These are phyloP conservation scores for Carex kokanica DNA, from an alignment of 176 grass and related monocot genomes.

Conservation along the genomic window DNA sequence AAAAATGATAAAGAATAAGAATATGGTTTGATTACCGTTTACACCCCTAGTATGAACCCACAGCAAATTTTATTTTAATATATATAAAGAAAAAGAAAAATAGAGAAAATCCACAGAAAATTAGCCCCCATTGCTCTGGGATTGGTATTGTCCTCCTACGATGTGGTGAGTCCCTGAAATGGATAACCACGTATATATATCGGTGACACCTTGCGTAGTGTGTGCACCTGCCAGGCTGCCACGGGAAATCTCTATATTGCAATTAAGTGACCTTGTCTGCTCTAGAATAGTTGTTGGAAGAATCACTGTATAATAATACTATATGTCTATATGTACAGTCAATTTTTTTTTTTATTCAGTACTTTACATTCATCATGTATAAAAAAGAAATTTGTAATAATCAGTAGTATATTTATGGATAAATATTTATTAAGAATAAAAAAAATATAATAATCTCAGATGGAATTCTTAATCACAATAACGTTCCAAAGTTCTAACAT, in stretches of 20 bases:
- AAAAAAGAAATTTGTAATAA: no score
- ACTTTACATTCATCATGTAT: no score
- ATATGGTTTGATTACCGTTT: no score
- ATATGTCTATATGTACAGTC: no score
- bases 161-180: neutral
- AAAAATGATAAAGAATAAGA: no score
- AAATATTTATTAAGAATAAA: neutral
- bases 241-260: neutral
- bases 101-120: neutral
- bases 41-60: conserved; percentile 11
- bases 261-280: neutral
- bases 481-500: no score
- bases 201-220: neutral
- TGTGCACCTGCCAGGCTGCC: neutral
- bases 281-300: neutral
- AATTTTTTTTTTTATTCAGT: no score
- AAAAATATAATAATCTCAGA: neutral
- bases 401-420: no score
- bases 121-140: neutral
- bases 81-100: neutral
- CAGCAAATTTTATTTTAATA: neutral
- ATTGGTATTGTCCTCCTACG: neutral
- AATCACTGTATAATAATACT: neutral
- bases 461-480: neutral
- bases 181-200: neutral